phyloP scores from a whole-genome alignment of 2,329 filamentous ascomycete genomes.

The Xylariaceae sp. region DNA sequence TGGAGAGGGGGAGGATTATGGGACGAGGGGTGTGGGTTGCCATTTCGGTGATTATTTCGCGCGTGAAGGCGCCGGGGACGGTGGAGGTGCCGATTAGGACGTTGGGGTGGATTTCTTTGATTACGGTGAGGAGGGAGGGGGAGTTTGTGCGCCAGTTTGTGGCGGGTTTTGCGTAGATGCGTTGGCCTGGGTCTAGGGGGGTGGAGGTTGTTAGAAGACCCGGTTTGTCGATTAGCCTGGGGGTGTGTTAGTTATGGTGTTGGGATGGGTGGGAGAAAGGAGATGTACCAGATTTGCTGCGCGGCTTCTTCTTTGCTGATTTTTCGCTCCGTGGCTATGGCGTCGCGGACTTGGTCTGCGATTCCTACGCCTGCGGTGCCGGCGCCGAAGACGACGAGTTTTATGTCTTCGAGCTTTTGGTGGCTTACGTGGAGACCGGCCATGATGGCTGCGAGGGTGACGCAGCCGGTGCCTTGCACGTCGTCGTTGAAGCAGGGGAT shows the following conservation, averaged over 20 bases:
- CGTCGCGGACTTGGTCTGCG: slow-evolving; percentile 76
- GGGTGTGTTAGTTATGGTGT: slow-evolving; percentile 1
- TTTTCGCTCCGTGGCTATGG: slow-evolving; percentile 63
- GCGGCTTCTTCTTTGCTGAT: slow-evolving; percentile 69
- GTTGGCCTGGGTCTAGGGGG: slow-evolving; percentile 61
- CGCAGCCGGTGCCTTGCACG: slow-evolving; percentile 82
- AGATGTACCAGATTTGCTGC: slow-evolving; percentile 70
- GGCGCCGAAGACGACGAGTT: slow-evolving; percentile 71
- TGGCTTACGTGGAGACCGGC: slow-evolving; percentile 66
- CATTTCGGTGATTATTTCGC: slow-evolving; percentile 71
- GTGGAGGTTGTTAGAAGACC: slow-evolving; percentile 65
- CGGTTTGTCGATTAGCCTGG: slow-evolving; percentile 73
- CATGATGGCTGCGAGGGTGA: slow-evolving; percentile 78
- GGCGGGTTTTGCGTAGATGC: slow-evolving; percentile 59
- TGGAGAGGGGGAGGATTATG: slow-evolving; percentile 77
- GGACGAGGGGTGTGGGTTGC: slow-evolving; percentile 64
- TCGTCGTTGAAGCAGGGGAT: slow-evolving; percentile 90
- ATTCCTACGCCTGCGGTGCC: slow-evolving; percentile 82
- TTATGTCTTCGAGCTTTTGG: slow-evolving; percentile 60
- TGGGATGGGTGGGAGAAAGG: background rate
- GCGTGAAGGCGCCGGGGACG: slow-evolving; percentile 67
- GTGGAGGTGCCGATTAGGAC: slow-evolving; percentile 83
- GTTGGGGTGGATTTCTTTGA: slow-evolving; percentile 69
- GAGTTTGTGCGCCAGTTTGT: slow-evolving; percentile 55
- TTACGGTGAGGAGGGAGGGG: slow-evolving; percentile 57